phyloP scores from a whole-genome alignment of 768 basidiomycete species.

The Mycena haematopus region DNA sequence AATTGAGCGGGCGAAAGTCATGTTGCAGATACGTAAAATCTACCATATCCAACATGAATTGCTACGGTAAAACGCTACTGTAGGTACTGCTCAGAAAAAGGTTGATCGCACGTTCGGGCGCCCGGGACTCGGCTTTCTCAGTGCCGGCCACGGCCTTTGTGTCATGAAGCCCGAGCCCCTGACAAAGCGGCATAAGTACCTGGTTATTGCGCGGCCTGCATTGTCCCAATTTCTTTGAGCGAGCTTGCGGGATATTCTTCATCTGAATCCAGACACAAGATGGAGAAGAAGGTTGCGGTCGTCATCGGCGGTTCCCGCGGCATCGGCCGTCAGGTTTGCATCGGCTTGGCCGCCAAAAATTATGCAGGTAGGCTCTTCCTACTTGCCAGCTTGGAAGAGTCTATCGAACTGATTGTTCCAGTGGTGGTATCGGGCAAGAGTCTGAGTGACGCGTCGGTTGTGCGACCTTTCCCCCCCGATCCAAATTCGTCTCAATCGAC shows the following conservation, averaged over 20 bases:
- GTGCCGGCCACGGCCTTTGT: no score
- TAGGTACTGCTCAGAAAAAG: no score
- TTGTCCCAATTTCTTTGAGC: neutral
- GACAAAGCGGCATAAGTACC: no score
- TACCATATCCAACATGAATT: no score
- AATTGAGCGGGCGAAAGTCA: no score
- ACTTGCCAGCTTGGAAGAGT: neutral
- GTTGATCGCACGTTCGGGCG: no score
- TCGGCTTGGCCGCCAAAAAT: constrained; percentile 26
- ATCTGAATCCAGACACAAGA: neutral
- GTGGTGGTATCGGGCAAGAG: constrained; percentile 32
- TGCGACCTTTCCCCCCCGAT: constrained; percentile 28
- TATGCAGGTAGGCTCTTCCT: constrained; percentile 23
- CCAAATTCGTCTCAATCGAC: constrained; percentile 27
- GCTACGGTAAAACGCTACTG: no score
- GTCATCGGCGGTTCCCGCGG: constrained; percentile 31
- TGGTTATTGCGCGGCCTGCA: no score
- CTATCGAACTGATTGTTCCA: neutral
- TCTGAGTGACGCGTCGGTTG: constrained; percentile 20
- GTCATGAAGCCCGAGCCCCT: no score
- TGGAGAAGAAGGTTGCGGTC: constrained; percentile 24
- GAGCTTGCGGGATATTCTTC: neutral
- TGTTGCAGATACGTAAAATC: no score
- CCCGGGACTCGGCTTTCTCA: no score
- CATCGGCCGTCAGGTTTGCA: constrained; percentile 27